Conservation (phyloP, 2,329 filamentous ascomycete species). For the Zymoseptoria ardabiliae region DNA sequence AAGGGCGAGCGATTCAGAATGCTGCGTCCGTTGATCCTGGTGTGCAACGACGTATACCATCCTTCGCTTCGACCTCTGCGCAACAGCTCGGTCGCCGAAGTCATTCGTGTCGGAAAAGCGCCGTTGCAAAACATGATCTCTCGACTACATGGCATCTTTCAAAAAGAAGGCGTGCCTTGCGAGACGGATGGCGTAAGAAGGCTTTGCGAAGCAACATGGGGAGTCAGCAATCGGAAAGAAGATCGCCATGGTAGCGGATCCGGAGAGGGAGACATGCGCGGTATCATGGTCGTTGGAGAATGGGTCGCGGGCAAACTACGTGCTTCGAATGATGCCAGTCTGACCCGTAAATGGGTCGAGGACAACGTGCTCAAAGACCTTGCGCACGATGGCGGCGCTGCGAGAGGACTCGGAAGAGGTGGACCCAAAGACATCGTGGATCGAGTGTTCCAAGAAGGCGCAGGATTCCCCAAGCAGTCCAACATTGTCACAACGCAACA, state of each 20-base stretch:
- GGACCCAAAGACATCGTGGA: slow-evolving; percentile 67
- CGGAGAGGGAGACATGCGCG: slow-evolving; percentile 68
- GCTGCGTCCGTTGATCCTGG: slow-evolving; percentile 80
- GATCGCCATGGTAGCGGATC: slow-evolving; percentile 46
- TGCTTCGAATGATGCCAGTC: slow-evolving; percentile 36
- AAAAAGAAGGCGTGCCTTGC: slow-evolving; percentile 78
- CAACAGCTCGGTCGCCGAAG: slow-evolving; percentile 77
- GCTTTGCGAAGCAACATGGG: slow-evolving; percentile 76
- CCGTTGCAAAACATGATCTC: slow-evolving; percentile 76
- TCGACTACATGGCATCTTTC: slow-evolving; percentile 75
- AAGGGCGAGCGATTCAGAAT: slow-evolving; percentile 83
- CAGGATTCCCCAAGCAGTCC: slow-evolving; percentile 58
- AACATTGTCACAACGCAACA: slow-evolving; percentile 16
- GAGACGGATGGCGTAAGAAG: slow-evolving; percentile 84
- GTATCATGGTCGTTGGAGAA: slow-evolving; percentile 78
- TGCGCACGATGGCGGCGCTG: slow-evolving; percentile 61
- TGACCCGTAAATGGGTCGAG: slow-evolving; percentile 74
- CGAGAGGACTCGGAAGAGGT: slow-evolving; percentile 64
- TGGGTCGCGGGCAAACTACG: slow-evolving; percentile 72
- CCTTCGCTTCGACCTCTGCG: slow-evolving; percentile 77
- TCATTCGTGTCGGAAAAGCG: slow-evolving; percentile 86
- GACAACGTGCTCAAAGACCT: slow-evolving; percentile 61
- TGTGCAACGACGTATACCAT: slow-evolving; percentile 97
- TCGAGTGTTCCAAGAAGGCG: slow-evolving; percentile 72
- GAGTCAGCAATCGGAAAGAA: slow-evolving; percentile 65